A percentile compares a stretch with the other conserved stretches of the same genome.
Conservation (phyloP, 1,284 basidiomycete species). For the Veloboletus limbatus region DNA sequence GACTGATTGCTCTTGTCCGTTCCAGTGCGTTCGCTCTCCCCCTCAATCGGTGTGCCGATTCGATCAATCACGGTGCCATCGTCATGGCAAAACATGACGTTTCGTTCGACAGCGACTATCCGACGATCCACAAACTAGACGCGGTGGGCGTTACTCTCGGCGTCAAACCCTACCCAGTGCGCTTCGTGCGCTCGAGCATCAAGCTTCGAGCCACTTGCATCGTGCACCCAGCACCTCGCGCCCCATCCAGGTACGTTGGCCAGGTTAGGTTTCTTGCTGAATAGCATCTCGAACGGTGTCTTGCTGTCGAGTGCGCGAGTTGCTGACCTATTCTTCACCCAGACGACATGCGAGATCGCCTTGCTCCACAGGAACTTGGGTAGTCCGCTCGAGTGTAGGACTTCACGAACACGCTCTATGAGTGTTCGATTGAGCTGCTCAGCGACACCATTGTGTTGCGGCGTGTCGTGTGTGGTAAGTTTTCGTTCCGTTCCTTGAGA, state of each 20-base stretch:
- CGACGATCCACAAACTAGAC: not conserved
- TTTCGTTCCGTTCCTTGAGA: no score
- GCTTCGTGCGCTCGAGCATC: not conserved
- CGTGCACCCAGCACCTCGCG: not conserved
- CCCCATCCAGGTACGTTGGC: not conserved
- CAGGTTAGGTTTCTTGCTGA: not conserved
- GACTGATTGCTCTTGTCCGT: not conserved
- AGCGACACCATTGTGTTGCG: not conserved
- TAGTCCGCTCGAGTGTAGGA: constrained; percentile 3
- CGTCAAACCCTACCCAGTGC: not conserved
- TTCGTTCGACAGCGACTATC: not conserved
- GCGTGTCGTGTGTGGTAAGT: no score
- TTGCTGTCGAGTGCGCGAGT: not conserved
- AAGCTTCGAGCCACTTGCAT: not conserved
- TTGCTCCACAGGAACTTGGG: constrained; percentile 7
- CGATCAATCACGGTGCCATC: no score
- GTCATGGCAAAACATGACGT: no score
- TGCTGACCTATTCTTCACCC: not conserved
- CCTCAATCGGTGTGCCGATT: no score
- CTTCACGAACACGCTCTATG: not conserved
- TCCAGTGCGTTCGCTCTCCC: no score
- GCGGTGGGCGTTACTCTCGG: not conserved
- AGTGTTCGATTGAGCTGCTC: not conserved
- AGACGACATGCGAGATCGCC: not conserved
- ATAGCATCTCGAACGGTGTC: not conserved